Base-by-base conservation (phyloP, 176 grass and related monocot genomes). In the Musa itinerans region DNA sequence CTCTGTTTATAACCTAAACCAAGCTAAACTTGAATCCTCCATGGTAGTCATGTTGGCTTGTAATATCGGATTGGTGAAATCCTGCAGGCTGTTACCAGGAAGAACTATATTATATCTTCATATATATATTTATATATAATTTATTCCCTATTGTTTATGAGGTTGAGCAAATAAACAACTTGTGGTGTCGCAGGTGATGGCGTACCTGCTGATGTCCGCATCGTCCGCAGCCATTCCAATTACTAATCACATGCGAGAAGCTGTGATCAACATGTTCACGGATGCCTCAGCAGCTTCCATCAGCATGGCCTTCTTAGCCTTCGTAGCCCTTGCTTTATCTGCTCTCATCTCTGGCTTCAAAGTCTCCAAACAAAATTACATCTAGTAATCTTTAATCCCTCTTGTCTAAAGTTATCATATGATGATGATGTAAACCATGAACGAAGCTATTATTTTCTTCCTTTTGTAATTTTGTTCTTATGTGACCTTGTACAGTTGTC, bases 281-380 rank as follows among this genome's bases (percentile, higher is more conserved):
- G 90, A 99, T 78, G 87, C 90, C 2, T 99, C 95, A 14, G 72
- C 88, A 8, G 95, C 90, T 24, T 89, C 95, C 13, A 94, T 99
- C 70, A 89, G 95, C 88, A 94, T 99, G 90, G 84, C 90, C 1
- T 99, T 99, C 78, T 80, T 94, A 9, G 90, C 95, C 27, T 99
- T 94, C 71, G 9, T 99, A 19, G 87, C 88, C 19, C 86, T 99
- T 49, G 95, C 90, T 0, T 68, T 89, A 57, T 89, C 88, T 4
- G 84, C 95, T 24, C 72, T 99, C 15, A 29, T 91, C 65, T 99
- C 95, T 1, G 95, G 95, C 43, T 99, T 89, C 81, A 93, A 84
- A 68, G 43, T 99, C 55, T 83, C 86, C 74, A 99, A 85, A 67
- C 90, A 94, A 63, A 81, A 86, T 6, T 91, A 94, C 54, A 87